Conservation (phyloP, 495 filamentous ascomycete genomes). For the Annulohypoxylon moriforme region DNA sequence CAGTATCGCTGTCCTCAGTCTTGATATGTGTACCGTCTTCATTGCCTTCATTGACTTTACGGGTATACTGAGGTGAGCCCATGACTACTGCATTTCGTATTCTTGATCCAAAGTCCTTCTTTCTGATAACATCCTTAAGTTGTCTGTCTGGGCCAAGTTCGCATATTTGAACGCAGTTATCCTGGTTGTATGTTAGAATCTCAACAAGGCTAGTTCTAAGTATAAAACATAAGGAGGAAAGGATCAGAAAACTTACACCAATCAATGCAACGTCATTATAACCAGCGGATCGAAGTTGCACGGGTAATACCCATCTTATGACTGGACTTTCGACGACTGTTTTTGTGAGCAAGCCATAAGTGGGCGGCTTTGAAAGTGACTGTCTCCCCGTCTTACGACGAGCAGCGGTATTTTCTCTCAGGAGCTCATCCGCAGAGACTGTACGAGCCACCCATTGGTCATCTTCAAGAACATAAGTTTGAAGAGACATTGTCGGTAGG, state of each 20-base stretch:
- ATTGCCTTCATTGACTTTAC: constrained; percentile 39
- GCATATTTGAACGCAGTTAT: constrained; percentile 76
- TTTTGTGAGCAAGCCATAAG: constrained; percentile 76
- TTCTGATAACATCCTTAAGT: constrained; percentile 75
- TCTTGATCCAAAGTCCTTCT: constrained; percentile 77
- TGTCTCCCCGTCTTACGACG: constrained; percentile 21
- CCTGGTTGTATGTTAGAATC: constrained; percentile 57
- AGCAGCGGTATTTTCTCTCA: constrained; percentile 26
- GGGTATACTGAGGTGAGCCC: constrained; percentile 54
- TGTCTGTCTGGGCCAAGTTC: constrained; percentile 70
- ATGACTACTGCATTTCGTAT: constrained; percentile 74
- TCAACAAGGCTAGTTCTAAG: not conserved
- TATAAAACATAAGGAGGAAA: constrained; percentile 12
- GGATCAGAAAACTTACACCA: constrained; percentile 64
- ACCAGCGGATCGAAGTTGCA: constrained; percentile 72
- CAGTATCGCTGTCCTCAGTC: constrained; percentile 37
- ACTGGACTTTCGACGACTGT: constrained; percentile 81
- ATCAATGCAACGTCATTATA: constrained; percentile 94
- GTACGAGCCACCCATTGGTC: constrained; percentile 68
- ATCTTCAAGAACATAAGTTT: constrained; percentile 65
- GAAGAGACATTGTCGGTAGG: constrained; percentile 49
- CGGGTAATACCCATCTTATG: constrained; percentile 83
- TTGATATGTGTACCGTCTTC: constrained; percentile 50
- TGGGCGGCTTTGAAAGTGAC: constrained; percentile 55
- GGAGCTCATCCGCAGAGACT: constrained; percentile 42